These are phyloP conservation scores for Botrytis byssoidea DNA, from an alignment of 2,329 filamentous ascomycete species.

Conservation along the genomic window DNA sequence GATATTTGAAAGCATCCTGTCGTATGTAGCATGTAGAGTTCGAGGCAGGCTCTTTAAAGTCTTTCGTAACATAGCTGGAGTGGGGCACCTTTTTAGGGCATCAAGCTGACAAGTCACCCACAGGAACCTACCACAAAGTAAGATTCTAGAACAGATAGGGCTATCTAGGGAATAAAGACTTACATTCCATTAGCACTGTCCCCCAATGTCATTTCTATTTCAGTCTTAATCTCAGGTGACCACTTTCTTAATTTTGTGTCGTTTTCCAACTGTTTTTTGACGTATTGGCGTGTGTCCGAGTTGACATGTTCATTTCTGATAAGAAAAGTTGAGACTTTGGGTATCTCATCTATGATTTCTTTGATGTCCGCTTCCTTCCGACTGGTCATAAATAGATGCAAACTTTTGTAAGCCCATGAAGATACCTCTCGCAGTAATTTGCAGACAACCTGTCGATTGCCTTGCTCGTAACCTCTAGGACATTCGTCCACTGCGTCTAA, in stretches of 20 bases:
- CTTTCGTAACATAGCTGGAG: background rate
- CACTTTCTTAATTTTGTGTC: background rate
- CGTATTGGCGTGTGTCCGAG: background rate
- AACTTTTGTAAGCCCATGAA: background rate
- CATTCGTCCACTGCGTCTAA: conserved; percentile 3
- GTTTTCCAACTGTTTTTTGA: background rate
- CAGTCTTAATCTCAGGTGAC: background rate
- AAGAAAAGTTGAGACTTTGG: background rate
- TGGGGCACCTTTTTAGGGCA: background rate
- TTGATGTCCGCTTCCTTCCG: background rate
- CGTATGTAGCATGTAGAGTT: conserved; percentile 5
- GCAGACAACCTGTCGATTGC: background rate
- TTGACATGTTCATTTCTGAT: background rate
- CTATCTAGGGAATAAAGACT: background rate
- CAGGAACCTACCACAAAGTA: background rate
- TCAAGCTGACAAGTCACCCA: conserved; percentile 11
- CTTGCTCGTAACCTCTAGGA: background rate
- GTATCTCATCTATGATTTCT: background rate
- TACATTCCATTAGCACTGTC: conserved; percentile 4
- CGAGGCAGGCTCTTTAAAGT: background rate
- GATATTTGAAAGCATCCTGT: background rate
- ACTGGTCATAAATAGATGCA: conserved; percentile 1
- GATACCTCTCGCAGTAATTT: background rate
- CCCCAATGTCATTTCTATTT: background rate
- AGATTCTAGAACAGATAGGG: background rate